Base-by-base conservation (phyloP, 2,329 filamentous ascomycete species). In the Aspergillus floridensis region DNA sequence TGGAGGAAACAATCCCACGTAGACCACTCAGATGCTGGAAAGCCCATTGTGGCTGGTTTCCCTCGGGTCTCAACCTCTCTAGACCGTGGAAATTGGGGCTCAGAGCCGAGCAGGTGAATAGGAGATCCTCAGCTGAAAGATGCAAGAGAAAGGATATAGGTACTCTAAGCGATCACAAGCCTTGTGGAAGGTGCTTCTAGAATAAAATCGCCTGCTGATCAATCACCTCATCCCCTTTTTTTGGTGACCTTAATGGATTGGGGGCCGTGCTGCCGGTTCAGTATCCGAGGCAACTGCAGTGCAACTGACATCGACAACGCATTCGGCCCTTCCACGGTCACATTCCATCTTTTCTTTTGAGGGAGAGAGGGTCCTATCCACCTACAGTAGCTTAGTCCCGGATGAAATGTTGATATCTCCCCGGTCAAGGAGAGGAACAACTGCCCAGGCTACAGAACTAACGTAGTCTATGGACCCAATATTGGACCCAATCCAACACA, bases 131-230 rank as follows among this genome's bases (percentile, higher is more conserved):
- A 35, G 32, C 32, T 35, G 32, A 16, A 16, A 12, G 32, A 16
- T 12, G 5, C 32, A 12, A 12, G 32, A 35, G 14, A 10, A 24
- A 21, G 19, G 35, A 54, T 44, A 21, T 29, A 29, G 26, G 26
- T 29, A 29, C 26, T 8, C 26, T 10, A 29, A 29, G 26, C 50
- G n/a, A n/a, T 35, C 3, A 10, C 35, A 24, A 53, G 51, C 53
- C 53, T 55, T 46, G 41, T 55, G 26, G 41, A 55, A 47, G 26
- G 53, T 35, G n/a, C 21, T 55, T 55, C 53, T 48, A 54, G 53
- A 55, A 55, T 10, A 29, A 8, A 2, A 35, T 35, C 32, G 32
- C 32, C 4, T 55, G 41, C 41, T 44, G 38, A 44, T 44, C 14
- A 44, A 16, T 44, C 26, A 29, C 7, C 7, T 8, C 26, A 7